Conservation (phyloP, 2,329 filamentous ascomycete genomes). For the Colletotrichum cordylinicola region DNA sequence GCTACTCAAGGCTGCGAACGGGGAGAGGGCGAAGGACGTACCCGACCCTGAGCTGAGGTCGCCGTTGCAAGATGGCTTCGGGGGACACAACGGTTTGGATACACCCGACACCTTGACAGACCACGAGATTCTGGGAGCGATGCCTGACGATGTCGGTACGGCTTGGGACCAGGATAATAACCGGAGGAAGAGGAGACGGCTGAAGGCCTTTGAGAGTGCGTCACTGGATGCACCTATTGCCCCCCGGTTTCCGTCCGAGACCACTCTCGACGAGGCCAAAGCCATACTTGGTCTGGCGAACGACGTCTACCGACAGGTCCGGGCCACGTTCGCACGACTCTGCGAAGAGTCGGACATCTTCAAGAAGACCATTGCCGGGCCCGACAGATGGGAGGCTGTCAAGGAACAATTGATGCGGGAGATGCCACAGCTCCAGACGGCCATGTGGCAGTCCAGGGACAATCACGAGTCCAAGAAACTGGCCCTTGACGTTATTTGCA, state of each 20-base stretch:
- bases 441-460: slow-evolving; percentile 64
- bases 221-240: slow-evolving; percentile 72
- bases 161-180: neutral
- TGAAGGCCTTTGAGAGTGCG: slow-evolving; percentile 37
- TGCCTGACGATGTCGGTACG: neutral
- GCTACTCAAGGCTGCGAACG: slow-evolving; percentile 67
- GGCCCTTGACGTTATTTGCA: slow-evolving; percentile 80
- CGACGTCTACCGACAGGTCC: slow-evolving; percentile 66
- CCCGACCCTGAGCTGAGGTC: neutral
- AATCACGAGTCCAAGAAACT: slow-evolving; percentile 67
- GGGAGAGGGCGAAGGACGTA: slow-evolving; percentile 50
- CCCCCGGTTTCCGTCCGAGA: slow-evolving; percentile 81
- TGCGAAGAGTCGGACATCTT: slow-evolving; percentile 71
- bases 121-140: neutral
- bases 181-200: slow-evolving; percentile 19
- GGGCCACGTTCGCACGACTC: slow-evolving; percentile 72
- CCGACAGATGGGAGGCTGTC: slow-evolving; percentile 74
- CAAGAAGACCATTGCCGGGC: slow-evolving; percentile 79
- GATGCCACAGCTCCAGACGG: slow-evolving; percentile 65
- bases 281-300: slow-evolving; percentile 70
- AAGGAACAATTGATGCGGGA: slow-evolving; percentile 72
- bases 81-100: neutral
- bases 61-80: neutral
- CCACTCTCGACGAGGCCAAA: slow-evolving; percentile 81
- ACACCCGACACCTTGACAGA: slow-evolving; percentile 14